Evolutionary conservation across 768 basidiomycete species (phyloP), one percentile per base, ranked within the genome.

Genomic region (Lyophyllum semitale): DNA sequence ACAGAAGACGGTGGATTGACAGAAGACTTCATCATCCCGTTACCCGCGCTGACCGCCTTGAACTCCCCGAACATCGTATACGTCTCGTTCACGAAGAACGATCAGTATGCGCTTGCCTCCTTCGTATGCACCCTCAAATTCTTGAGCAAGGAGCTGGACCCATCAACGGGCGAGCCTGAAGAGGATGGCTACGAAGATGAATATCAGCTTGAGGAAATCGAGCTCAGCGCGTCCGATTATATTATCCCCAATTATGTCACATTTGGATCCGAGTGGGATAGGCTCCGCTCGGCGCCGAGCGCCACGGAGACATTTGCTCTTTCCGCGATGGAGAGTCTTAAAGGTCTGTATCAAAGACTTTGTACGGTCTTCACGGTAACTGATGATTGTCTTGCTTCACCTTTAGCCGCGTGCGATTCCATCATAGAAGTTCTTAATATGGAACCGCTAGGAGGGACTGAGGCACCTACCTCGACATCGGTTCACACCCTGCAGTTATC

Each of bases 121-220:
- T 98, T 98, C 84, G 81, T 83, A 58, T 97, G 94, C 68, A 83
- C 87, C 8, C 86, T 99, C 71, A 94, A 93, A 72, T 99, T 97
- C 68, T 77, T 95, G 63, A 95, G 92, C 77, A 99, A 98, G 73
- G 97, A 99, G 68, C 83, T 98, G 17, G 97, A 99, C 71, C 97
- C 97, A 12, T 82, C 89, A 42, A 95, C 91, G 13, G 95, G 95
- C 22, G 87, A 92, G 66, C 97, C 97, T 8, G 97, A 99, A 72
- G 93, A 91, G 60, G 95, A 97, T 51, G 97, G 97, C n/a, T 99
- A 98, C 71, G 92, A 95, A 67, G 97, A 98, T 75, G 96, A 98
- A 72, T 99, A 99, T 72, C 92, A 93, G 71, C 77, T 98, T 40
- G 97, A 99, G 71, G 97, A 98, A 58, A 84, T 97, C 53, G 97